Conservation (phyloP, 2,329 filamentous ascomycete species). For the Trichophaea hybrida region DNA sequence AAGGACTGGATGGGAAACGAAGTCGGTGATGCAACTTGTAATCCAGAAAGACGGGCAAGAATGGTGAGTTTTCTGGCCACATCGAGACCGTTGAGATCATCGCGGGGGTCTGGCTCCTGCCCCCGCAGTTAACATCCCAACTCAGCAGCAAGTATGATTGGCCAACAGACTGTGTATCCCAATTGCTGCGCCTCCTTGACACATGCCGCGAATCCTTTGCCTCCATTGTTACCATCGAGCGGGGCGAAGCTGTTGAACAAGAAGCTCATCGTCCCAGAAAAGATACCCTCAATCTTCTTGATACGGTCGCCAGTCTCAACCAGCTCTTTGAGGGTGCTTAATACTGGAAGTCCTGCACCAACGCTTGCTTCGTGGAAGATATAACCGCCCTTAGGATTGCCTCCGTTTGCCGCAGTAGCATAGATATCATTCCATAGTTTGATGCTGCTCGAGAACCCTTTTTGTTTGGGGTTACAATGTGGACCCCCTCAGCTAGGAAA, state of each 20-base stretch:
- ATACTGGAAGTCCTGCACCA: slow-evolving; percentile 80
- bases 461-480: slow-evolving; percentile 93
- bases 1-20: slow-evolving; percentile 88
- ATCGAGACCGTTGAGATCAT: slow-evolving; percentile 75
- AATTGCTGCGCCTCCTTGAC: slow-evolving; percentile 84
- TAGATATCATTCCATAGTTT: slow-evolving; percentile 82
- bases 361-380: slow-evolving; percentile 93
- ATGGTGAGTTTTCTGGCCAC: slow-evolving; percentile 96
- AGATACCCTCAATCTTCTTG: slow-evolving; percentile 87
- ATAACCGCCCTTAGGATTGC: slow-evolving; percentile 47
- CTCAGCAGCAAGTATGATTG: not conserved
- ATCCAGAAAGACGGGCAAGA: slow-evolving; percentile 67
- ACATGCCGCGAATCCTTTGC: slow-evolving; percentile 78
- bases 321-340: slow-evolving; percentile 88
- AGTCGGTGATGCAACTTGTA: slow-evolving; percentile 68
- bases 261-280: slow-evolving; percentile 95
- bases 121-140: not conserved
- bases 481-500: slow-evolving; percentile 69
- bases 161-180: slow-evolving; percentile 51
- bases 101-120: slow-evolving; percentile 63
- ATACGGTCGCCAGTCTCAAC: slow-evolving; percentile 86
- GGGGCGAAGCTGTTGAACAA: slow-evolving; percentile 96
- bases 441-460: slow-evolving; percentile 76
- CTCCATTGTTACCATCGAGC: slow-evolving; percentile 44
- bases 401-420: slow-evolving; percentile 50